phyloP scores from a whole-genome alignment of 2,329 filamentous ascomycete genomes.

The Aureobasidium sp. region DNA sequence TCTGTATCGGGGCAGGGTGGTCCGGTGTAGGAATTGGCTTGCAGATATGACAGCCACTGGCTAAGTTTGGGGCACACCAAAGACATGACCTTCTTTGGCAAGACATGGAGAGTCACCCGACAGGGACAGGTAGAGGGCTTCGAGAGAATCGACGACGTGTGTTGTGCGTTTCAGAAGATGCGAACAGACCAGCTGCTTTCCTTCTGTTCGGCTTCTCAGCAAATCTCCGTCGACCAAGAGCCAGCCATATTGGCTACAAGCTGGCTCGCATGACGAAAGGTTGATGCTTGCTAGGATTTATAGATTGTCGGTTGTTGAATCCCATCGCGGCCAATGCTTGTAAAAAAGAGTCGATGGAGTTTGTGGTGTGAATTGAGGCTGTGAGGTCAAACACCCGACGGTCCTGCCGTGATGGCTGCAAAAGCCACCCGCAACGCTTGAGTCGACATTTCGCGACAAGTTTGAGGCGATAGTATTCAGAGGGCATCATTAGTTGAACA shows the following conservation, averaged over 20 bases:
- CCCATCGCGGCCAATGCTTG: background rate
- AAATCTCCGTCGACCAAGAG: background rate
- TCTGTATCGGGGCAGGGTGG: background rate
- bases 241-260: background rate
- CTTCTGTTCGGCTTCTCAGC: too few relatives aligned
- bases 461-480: background rate
- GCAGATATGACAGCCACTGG: conserved; percentile 1
- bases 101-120: background rate
- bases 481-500: background rate
- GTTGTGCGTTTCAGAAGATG: conserved; percentile 17
- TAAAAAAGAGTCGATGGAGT: background rate
- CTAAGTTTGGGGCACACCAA: background rate
- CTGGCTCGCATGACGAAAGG: background rate
- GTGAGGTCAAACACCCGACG: background rate
- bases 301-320: background rate
- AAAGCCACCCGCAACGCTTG: conserved; percentile 6
- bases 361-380: background rate
- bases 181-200: conserved; percentile 15
- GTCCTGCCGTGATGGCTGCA: background rate
- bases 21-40: conserved; percentile 5
- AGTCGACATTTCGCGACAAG: background rate
- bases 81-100: background rate
- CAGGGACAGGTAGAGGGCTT: background rate
- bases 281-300: background rate
- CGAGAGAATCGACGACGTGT: conserved; percentile 5